Base-by-base conservation (phyloP, 768 basidiomycete genomes). In the Amanita molliuscula region DNA sequence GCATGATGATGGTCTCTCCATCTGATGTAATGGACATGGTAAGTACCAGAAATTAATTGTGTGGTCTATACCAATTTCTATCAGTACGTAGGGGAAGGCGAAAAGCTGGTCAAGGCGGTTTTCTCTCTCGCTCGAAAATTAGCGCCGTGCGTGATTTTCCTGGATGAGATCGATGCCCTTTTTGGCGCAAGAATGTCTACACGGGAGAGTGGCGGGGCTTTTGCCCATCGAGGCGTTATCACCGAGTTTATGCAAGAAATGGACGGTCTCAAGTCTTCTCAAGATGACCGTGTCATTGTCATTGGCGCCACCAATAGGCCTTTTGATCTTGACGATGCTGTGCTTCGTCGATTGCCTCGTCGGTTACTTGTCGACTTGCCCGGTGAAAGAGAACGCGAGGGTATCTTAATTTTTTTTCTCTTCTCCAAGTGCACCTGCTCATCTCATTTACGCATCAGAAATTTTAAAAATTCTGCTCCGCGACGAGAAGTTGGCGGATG, bases 21-120 rank as follows among this genome's bases (percentile, higher is more conserved):
- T 90, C 91, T 8, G 93, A 97, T 61, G 88, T 97, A 41, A 91
- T 94, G 82, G 92, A 96, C 62, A 94, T 94, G 89, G 89, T 89
- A 54, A 41, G 75, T 54, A 50, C 6, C 52, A 21, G 26, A 5
- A 23, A 41, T 9, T 35, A 54, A 44, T 11, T 18, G 28, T 6
- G 33, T 29, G 4, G 8, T 26, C 31, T 23, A 41, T 52, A 28
- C 44, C 45, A 25, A 33, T 50, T 3, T 35, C 31, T 26, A 20
- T 31, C 53, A 89, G 88, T 90, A 90, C 63, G 86, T 89, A 34
- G 88, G 88, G 16, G 88, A 92, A 69, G 88, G 86, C 38, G 88
- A 92, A 61, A 91, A 92, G 60, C 79, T 91, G 15, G 93, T 96
- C 31, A 81, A 81, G 50, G 88, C 88, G 0, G 84, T 93, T 15